A percentile compares a stretch with the other conserved stretches of the same genome.
Conservation (phyloP, 805 yeast genomes). For the Lachancea sp. region DNA sequence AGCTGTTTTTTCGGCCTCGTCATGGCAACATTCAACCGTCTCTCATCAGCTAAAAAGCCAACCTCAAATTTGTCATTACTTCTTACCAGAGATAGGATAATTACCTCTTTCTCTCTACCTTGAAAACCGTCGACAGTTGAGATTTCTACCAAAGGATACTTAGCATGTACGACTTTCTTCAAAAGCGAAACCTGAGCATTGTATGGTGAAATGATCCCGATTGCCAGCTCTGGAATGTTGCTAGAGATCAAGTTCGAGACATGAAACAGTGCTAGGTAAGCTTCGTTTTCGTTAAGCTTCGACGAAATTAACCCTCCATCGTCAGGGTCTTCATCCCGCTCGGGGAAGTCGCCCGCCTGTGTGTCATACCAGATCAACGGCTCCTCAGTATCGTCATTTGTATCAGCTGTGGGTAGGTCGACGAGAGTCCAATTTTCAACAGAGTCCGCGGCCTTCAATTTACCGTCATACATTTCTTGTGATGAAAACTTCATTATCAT, state of each 20-base stretch:
- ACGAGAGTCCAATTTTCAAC: constrained; percentile 47
- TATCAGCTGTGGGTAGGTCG: constrained; percentile 48
- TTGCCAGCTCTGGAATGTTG: constrained; percentile 50
- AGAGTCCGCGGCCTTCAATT: constrained; percentile 53
- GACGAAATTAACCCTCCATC: constrained; percentile 39
- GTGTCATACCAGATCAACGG: constrained; percentile 85
- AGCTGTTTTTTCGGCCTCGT: constrained; percentile 84
- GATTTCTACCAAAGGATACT: constrained; percentile 52
- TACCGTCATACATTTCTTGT: constrained; percentile 51
- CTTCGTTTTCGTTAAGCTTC: constrained; percentile 74
- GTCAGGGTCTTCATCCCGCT: constrained; percentile 40
- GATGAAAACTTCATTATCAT: constrained; percentile 78
- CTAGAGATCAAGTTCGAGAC: constrained; percentile 42
- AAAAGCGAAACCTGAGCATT: constrained; percentile 73
- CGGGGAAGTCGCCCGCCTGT: constrained; percentile 80
- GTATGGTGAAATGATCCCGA: constrained; percentile 89
- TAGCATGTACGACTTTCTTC: constrained; percentile 39
- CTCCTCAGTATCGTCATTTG: constrained; percentile 48
- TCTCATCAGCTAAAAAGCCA: constrained; percentile 73
- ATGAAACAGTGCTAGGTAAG: constrained; percentile 52
- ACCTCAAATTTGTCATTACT: constrained; percentile 65
- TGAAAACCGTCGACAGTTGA: constrained; percentile 95
- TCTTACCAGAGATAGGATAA: constrained; percentile 73
- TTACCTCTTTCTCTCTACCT: constrained; percentile 89
- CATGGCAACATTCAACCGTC: constrained; percentile 88